These are phyloP conservation scores for Epicoccum nigrum DNA, from an alignment of 2,329 filamentous ascomycete genomes.

Conservation along the genomic window DNA sequence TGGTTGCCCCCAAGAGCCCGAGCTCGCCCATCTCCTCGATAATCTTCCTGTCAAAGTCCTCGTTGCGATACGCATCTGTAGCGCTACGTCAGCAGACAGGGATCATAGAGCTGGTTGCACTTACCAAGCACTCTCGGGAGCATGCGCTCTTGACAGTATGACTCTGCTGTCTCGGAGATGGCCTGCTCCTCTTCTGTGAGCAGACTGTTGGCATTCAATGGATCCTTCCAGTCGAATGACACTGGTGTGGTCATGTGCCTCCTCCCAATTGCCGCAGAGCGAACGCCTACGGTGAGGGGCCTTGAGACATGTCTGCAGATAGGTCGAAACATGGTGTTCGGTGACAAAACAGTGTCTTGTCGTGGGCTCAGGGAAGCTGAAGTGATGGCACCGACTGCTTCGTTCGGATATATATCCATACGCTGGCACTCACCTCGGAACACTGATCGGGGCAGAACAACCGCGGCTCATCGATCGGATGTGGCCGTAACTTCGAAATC, in stretches of 20 bases:
- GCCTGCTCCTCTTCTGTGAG: conserved; percentile 90
- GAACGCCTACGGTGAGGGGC: conserved; percentile 44
- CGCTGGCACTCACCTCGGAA: conserved; percentile 21
- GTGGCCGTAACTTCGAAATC: no score
- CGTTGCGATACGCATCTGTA: conserved; percentile 82
- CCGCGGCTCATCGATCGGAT: conserved; percentile 37
- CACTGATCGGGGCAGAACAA: conserved; percentile 24
- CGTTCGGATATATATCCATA: conserved; percentile 9
- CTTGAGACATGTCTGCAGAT: conserved; percentile 47
- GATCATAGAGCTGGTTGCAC: neutral
- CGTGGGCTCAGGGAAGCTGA: neutral
- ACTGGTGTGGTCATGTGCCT: conserved; percentile 52
- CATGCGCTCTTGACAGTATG: conserved; percentile 91
- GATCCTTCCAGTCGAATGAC: conserved; percentile 89
- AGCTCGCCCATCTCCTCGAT: conserved; percentile 91
- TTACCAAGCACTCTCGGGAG: conserved; percentile 83
- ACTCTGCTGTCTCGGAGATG: conserved; percentile 86
- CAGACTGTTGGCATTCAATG: conserved; percentile 74
- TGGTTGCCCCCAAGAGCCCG: conserved; percentile 84
- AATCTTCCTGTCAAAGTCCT: conserved; percentile 84
- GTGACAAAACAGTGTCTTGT: neutral
- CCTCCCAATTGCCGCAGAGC: conserved; percentile 40
- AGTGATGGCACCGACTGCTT: conserved; percentile 2
- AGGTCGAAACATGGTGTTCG: conserved; percentile 52
- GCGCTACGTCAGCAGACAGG: conserved; percentile 13